A percentile compares a stretch with the other conserved stretches of the same genome.
Evolutionary conservation across 371 early-diverging fungal species (phyloP).

Genomic region (Mortierella sp.): DNA sequence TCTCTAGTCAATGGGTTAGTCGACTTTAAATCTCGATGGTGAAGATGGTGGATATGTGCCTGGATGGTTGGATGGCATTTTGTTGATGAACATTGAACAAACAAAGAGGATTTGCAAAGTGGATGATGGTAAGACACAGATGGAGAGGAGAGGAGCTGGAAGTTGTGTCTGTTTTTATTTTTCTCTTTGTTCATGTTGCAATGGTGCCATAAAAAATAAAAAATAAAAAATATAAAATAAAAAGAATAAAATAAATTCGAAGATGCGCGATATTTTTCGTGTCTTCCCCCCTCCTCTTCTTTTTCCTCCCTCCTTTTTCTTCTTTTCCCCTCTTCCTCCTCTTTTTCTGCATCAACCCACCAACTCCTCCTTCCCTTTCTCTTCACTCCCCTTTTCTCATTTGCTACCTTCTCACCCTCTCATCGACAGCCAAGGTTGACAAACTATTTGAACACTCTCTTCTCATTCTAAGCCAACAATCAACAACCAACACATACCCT

Average conservation of each 20-base stretch:
- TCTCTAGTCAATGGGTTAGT: not conserved
- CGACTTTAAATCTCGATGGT: too few relatives aligned
- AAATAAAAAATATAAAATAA: too few relatives aligned
- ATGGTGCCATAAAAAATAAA: too few relatives aligned
- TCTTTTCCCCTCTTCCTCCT: not conserved
- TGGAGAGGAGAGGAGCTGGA: not conserved
- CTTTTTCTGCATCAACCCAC: constrained; percentile 14
- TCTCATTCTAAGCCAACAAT: not conserved
- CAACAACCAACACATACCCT: not conserved
- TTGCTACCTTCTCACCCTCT: not conserved
- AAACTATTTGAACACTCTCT: not conserved
- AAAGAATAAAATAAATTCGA: too few relatives aligned
- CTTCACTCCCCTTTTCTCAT: not conserved
- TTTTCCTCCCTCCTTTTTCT: not conserved
- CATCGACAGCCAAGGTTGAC: not conserved
- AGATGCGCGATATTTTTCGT: not conserved
- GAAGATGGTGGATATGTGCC: too few relatives aligned
- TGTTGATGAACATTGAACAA: too few relatives aligned
- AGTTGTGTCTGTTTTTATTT: not conserved
- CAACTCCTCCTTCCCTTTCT: not conserved
- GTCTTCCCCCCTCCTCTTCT: not conserved
- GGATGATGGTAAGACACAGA: too few relatives aligned
- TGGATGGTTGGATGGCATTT: too few relatives aligned
- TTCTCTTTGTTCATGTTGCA: not conserved
- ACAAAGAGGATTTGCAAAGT: too few relatives aligned